Percentiles rank a stretch among this genome's conserved stretches.
Conservation (phyloP, 2,329 filamentous ascomycete species). For the Emericellopsis cladophorae region DNA sequence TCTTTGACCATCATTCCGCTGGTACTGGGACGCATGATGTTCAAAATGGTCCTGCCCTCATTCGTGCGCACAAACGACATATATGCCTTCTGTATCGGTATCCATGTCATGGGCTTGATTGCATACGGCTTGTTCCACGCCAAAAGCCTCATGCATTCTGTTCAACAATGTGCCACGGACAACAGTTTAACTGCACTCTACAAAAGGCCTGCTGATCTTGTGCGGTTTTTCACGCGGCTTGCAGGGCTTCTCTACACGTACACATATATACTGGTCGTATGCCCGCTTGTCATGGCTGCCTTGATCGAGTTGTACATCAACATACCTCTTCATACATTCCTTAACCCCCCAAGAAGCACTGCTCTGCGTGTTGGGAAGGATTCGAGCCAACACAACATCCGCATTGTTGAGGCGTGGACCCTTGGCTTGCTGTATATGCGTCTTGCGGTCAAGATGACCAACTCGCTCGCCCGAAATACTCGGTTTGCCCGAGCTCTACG, state of each 20-base stretch:
- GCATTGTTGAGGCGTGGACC: slow-evolving; percentile 89
- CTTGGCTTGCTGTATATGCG: slow-evolving; percentile 85
- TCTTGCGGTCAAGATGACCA: slow-evolving; percentile 57
- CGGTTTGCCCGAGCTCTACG: slow-evolving; percentile 63
- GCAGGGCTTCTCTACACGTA: slow-evolving; percentile 60
- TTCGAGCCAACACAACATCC: slow-evolving; percentile 50
- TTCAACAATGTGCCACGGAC: slow-evolving; percentile 13
- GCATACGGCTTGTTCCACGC: slow-evolving; percentile 49
- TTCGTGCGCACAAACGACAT: slow-evolving; percentile 80
- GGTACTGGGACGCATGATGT: slow-evolving; percentile 68
- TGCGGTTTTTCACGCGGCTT: slow-evolving; percentile 14
- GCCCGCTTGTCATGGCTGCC: slow-evolving; percentile 69
- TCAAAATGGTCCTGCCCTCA: slow-evolving; percentile 58
- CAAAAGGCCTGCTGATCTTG: not conserved
- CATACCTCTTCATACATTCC: slow-evolving; percentile 74
- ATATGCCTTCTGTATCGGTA: slow-evolving; percentile 85
- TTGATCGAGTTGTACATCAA: slow-evolving; percentile 81
- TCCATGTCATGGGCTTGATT: slow-evolving; percentile 64
- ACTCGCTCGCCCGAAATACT: slow-evolving; percentile 54
- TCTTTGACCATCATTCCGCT: slow-evolving; percentile 77
- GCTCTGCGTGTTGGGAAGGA: slow-evolving; percentile 13
- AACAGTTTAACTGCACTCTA: not conserved
- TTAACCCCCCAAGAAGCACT: slow-evolving; percentile 28
- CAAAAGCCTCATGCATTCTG: slow-evolving; percentile 20
- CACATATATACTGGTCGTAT: slow-evolving; percentile 58